These are phyloP conservation scores for Pestalotiopsis fici DNA, from an alignment of 2,329 filamentous ascomycete genomes.

Conservation along the genomic window DNA sequence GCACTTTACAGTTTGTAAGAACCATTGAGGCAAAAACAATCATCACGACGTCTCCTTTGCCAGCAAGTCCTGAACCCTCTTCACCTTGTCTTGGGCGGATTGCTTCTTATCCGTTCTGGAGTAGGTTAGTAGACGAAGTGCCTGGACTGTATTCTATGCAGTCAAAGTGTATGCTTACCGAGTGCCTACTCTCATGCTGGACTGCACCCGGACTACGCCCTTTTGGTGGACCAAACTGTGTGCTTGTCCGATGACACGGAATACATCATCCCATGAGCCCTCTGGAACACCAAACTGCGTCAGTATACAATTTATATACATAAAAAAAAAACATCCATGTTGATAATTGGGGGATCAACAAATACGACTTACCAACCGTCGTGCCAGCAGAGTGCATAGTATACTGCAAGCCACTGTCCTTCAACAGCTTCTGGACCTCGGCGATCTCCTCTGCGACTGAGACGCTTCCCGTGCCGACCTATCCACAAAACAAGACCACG, in stretches of 20 bases:
- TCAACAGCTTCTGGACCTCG: conserved; percentile 82
- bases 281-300: conserved; percentile 51
- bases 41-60: conserved; percentile 20
- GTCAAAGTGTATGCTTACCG: conserved; percentile 50
- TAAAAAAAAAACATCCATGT: neutral
- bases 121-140: neutral
- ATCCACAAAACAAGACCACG: neutral
- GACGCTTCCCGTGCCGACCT: conserved; percentile 78
- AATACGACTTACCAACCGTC: conserved; percentile 72
- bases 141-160: conserved; percentile 5
- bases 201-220: conserved; percentile 83
- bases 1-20: neutral
- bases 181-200: conserved; percentile 82
- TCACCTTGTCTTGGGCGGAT: conserved; percentile 78
- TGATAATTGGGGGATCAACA: neutral
- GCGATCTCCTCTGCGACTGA: conserved; percentile 85
- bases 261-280: conserved; percentile 87
- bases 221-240: conserved; percentile 75
- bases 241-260: conserved; percentile 82
- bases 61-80: conserved; percentile 55
- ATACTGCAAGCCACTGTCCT: conserved; percentile 78
- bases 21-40: neutral
- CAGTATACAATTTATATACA: neutral
- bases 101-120: conserved; percentile 84
- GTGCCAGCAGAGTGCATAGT: conserved; percentile 94